phyloP scores from a whole-genome alignment of 2,329 filamentous ascomycete genomes.

The Cercospora sp. region DNA sequence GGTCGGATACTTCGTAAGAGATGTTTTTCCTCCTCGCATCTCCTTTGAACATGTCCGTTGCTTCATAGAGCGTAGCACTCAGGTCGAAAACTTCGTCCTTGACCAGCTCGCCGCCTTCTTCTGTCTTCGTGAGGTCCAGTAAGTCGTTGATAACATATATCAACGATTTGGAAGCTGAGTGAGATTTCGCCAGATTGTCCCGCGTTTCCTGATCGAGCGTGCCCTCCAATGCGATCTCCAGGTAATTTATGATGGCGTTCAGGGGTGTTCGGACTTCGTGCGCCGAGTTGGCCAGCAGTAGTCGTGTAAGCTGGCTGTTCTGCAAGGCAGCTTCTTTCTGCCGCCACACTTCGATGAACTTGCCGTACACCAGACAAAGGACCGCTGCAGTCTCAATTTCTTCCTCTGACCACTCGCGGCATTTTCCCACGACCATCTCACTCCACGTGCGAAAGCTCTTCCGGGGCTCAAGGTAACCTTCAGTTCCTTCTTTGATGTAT shows the following conservation, averaged over 20 bases:
- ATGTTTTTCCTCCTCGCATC: conserved; percentile 78
- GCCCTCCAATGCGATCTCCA: conserved; percentile 87
- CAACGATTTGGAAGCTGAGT: conserved; percentile 87
- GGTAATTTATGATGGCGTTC: conserved; percentile 92
- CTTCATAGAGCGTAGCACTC: conserved; percentile 69
- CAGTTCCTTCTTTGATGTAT: conserved; percentile 68
- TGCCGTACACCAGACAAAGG: conserved; percentile 81
- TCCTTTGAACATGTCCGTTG: conserved; percentile 69
- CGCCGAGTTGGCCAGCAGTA: conserved; percentile 82
- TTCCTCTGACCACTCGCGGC: conserved; percentile 84
- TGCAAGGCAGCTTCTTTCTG: conserved; percentile 85
- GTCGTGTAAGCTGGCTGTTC: conserved; percentile 73
- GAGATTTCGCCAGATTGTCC: conserved; percentile 79
- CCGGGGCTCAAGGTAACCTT: conserved; percentile 72
- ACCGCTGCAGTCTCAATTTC: conserved; percentile 88
- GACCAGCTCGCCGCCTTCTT: conserved; percentile 75
- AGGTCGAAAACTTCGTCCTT: conserved; percentile 82
- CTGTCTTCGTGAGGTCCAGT: conserved; percentile 82
- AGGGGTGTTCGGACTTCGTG: conserved; percentile 89
- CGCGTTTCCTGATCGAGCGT: conserved; percentile 76
- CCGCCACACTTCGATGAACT: conserved; percentile 89
- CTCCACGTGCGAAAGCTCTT: conserved; percentile 79
- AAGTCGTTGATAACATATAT: conserved; percentile 95
- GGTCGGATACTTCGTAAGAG: conserved; percentile 65
- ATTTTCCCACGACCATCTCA: conserved; percentile 78